Evolutionary conservation across 805 yeast genomes (phyloP).

Genomic region (Wickerhamomyces kurtzmanii): DNA sequence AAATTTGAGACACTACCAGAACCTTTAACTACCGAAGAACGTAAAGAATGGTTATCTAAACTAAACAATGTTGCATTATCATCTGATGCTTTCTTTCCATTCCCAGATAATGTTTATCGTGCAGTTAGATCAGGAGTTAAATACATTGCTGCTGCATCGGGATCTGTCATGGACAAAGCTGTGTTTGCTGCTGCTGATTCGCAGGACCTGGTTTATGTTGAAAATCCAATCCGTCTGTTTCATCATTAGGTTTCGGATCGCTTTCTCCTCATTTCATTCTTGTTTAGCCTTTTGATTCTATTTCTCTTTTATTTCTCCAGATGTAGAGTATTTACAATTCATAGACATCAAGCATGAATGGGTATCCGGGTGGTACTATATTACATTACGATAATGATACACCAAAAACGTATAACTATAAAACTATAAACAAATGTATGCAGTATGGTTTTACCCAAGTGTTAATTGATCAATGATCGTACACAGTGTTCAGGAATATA

Average conservation of each 20-base stretch:
- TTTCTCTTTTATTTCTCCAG: too few relatives aligned
- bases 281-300: too few relatives aligned
- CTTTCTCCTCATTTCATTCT: too few relatives aligned
- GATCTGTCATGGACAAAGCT: constrained; percentile 95
- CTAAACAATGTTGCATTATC: constrained; percentile 83
- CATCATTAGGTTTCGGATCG: constrained; percentile 88
- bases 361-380: too few relatives aligned
- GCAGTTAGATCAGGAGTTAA: constrained; percentile 96
- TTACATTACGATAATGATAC: too few relatives aligned
- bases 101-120: constrained; percentile 98
- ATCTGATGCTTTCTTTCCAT: constrained; percentile 99
- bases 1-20: constrained; percentile 79
- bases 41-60: constrained; percentile 77
- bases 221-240: constrained; percentile 95
- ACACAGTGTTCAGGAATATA: constrained; percentile 99
- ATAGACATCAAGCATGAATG: too few relatives aligned
- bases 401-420: too few relatives aligned
- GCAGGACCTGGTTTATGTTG: constrained; percentile 82
- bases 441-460: constrained; percentile 99
- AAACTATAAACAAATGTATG: constrained; percentile 51
- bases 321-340: too few relatives aligned
- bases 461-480: constrained; percentile 86
- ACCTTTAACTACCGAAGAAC: constrained; percentile 77
- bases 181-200: constrained; percentile 95
- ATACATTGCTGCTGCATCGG: constrained; percentile 93